A percentile compares a stretch with the other conserved stretches of the same genome.
phyloP scores from a whole-genome alignment of 73 alveolate species.

The Diophrys sp. region DNA sequence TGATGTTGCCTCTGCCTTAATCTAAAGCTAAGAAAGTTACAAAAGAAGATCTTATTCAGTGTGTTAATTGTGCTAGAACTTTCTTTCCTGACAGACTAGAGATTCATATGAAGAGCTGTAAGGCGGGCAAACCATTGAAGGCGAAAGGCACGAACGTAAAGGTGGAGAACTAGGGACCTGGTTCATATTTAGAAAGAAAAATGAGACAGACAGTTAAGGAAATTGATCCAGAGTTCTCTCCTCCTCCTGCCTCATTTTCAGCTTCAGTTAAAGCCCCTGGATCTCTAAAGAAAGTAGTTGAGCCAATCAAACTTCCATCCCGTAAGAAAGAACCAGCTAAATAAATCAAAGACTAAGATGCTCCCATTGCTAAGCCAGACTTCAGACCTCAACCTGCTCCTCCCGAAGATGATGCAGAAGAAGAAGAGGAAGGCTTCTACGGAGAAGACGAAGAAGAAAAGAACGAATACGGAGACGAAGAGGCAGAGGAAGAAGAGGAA shows the following conservation, averaged over 20 bases:
- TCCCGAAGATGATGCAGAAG: neutral
- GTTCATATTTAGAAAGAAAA: neutral
- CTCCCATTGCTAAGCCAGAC: too few species aligned
- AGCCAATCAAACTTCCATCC: neutral
- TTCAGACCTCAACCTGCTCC: too few species aligned
- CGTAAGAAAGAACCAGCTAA: too few species aligned
- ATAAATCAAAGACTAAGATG: too few species aligned
- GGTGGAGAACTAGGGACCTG: neutral
- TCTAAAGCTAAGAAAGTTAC: slow-evolving; percentile 11
- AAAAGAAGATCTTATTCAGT: slow-evolving; percentile 72
- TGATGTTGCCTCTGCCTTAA: neutral
- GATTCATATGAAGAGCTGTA: slow-evolving; percentile 73
- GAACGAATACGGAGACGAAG: slow-evolving; percentile 9
- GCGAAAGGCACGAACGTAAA: neutral
- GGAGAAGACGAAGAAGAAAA: neutral
- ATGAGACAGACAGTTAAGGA: neutral
- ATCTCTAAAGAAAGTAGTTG: neutral
- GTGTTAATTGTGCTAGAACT: slow-evolving; percentile 91
- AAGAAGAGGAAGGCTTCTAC: neutral
- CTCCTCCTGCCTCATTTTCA: neutral
- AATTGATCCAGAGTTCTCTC: neutral
- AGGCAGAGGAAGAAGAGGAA: slow-evolving; percentile 28
- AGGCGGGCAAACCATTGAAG: slow-evolving; percentile 22
- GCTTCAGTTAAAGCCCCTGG: neutral
- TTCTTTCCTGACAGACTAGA: slow-evolving; percentile 85